phyloP scores from a whole-genome alignment of 2,329 filamentous ascomycete species.

The Dichotomopilus funicola region DNA sequence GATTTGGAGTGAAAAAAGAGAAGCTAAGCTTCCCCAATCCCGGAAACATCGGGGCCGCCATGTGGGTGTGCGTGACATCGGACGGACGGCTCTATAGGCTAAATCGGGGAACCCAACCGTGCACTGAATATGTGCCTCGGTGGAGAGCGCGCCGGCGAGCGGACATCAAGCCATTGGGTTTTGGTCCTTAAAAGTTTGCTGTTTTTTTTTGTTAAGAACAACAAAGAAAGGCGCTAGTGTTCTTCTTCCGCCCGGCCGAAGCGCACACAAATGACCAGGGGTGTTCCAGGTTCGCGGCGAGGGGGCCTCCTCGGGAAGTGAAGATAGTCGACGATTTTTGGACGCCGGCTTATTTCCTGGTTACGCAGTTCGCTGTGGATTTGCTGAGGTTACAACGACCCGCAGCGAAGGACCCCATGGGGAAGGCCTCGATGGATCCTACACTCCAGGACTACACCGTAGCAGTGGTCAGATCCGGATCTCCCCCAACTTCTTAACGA shows the following conservation, averaged over 20 bases:
- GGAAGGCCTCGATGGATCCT: not conserved
- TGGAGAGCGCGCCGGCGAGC: too few species aligned
- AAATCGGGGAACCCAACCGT: slow-evolving; percentile 11
- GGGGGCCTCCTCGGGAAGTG: not conserved
- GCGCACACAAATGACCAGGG: not conserved
- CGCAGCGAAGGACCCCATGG: not conserved
- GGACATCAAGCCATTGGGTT: not conserved
- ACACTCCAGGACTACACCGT: not conserved
- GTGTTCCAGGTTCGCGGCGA: not conserved
- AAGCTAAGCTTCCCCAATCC: slow-evolving; percentile 3
- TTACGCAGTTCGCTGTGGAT: too few species aligned
- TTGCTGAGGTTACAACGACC: too few species aligned
- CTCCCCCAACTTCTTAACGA: slow-evolving; percentile 37
- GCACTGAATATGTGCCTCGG: too few species aligned
- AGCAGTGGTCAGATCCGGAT: slow-evolving; percentile 28
- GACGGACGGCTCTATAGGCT: slow-evolving; percentile 13
- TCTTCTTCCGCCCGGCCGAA: slow-evolving; percentile 1
- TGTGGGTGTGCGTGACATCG: slow-evolving; percentile 12
- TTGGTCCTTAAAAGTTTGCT: slow-evolving; percentile 1
- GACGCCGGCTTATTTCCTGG: too few species aligned
- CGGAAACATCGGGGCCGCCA: not conserved
- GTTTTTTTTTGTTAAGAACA: not conserved
- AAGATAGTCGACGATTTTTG: too few species aligned
- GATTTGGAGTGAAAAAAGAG: not conserved
- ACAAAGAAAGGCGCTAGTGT: not conserved